Conservation (phyloP, 768 basidiomycete species). For the Mycena galericulata region DNA sequence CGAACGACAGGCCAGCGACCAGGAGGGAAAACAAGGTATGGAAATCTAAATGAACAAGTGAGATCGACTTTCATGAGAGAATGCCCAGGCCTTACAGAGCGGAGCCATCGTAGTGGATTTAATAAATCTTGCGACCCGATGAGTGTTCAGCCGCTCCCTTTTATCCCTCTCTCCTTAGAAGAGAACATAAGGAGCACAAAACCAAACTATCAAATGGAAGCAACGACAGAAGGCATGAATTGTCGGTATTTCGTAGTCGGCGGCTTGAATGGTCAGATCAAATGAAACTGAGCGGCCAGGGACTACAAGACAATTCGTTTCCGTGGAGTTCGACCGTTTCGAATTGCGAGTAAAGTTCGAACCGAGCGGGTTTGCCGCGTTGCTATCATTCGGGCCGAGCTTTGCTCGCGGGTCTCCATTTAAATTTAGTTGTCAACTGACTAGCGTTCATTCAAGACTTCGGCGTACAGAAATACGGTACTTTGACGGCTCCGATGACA, state of each 20-base stretch:
- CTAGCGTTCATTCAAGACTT: background rate
- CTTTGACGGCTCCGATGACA: background rate
- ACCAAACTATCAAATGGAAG: background rate
- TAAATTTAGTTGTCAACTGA: no score
- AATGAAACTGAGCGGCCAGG: background rate
- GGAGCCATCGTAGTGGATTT: conserved; percentile 2
- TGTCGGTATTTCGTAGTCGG: conserved; percentile 6
- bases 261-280: background rate
- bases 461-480: background rate
- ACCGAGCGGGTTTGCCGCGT: no score
- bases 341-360: no score
- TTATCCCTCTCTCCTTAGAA: background rate
- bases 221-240: conserved; percentile 9
- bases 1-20: background rate
- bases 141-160: background rate
- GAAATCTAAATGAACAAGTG: background rate
- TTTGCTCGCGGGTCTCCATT: no score
- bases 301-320: no score
- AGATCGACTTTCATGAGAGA: background rate
- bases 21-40: background rate
- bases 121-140: background rate
- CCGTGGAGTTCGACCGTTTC: no score
- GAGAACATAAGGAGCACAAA: background rate
- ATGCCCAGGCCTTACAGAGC: background rate
- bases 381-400: no score